A percentile compares a stretch with the other conserved stretches of the same genome.
phyloP scores from a whole-genome alignment of 2,329 filamentous ascomycete genomes.

The Apiospora koreana region DNA sequence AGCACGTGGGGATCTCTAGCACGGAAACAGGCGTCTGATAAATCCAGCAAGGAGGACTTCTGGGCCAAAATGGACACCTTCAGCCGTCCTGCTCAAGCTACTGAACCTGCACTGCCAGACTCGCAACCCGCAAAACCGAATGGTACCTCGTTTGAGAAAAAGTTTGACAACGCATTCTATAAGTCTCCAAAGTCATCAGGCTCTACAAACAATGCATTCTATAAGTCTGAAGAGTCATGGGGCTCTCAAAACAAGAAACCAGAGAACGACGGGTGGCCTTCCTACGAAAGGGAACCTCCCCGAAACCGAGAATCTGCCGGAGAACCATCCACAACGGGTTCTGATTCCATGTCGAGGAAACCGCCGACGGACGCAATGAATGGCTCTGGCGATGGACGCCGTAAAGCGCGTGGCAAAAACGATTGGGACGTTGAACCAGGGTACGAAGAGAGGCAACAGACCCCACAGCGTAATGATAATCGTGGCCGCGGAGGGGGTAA shows the following conservation, averaged over 20 bases:
- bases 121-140: neutral
- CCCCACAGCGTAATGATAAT: neutral
- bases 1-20: conserved; percentile 17
- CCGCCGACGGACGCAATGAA: neutral
- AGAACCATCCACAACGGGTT: neutral
- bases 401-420: neutral
- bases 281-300: neutral
- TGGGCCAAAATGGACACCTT: conserved; percentile 18
- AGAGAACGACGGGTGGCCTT: neutral
- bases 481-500: neutral
- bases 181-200: neutral
- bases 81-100: neutral
- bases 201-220: too few species aligned
- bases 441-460: neutral
- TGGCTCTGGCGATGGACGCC: neutral
- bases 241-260: neutral
- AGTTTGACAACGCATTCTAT: neutral
- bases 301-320: neutral
- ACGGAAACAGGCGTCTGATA: conserved; percentile 17
- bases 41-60: conserved; percentile 20
- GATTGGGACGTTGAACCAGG: neutral
- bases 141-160: neutral
- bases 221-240: neutral
- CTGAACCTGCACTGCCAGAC: neutral
- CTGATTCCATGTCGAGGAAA: neutral